Evolutionary conservation across 106 monocot genomes (phyloP), one percentile per base, ranked within the genome.

Genomic region (Dendrobium officinale): DNA sequence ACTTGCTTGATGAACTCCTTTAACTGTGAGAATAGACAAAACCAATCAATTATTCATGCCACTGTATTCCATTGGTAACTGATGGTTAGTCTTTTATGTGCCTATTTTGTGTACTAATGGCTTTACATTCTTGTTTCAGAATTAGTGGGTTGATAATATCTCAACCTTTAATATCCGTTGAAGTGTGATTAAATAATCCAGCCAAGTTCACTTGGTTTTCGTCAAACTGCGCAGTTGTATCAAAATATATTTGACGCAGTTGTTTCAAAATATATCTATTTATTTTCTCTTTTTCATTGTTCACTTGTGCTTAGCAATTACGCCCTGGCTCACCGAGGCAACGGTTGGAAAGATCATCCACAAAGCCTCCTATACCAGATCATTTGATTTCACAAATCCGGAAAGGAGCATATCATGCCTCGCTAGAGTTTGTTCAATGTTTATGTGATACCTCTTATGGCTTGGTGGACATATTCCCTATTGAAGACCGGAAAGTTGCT

Each of bases 361-460:
- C 91, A 83, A 99, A 93, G 72, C 99, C 99, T 72, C 99, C 99
- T 75, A 91, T 99, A 85, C 99, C 99, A 26, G 93, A 81, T 83
- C 87, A 82, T 77, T 75, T 77, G 58, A 88, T 87, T 80, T 87
- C 99, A 70, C 91, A 93, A 83, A 82, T 93, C 78, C 91, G 99
- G 24, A 99, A 91, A 82, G 92, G 88, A 42, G 85, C 90, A 40
- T 99, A 99, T 79, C 95, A 99, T 90, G 86, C 81, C 84, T 95
- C 99, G 20, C 80, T 99, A 84, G 99, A 99, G 66, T 93, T 99
- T 87, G 99, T 99, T 75, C 99, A 93, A 68, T 79, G 93, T 81
- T 86, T 99, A 81, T 99, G 99, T 81, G 95, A 99, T 68, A 99
- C 99, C 41, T 99, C 99, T 22, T 99, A 95, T 87, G 91, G 91